Conservation (phyloP, 257 asterid species). For the Solanum etuberosum region DNA sequence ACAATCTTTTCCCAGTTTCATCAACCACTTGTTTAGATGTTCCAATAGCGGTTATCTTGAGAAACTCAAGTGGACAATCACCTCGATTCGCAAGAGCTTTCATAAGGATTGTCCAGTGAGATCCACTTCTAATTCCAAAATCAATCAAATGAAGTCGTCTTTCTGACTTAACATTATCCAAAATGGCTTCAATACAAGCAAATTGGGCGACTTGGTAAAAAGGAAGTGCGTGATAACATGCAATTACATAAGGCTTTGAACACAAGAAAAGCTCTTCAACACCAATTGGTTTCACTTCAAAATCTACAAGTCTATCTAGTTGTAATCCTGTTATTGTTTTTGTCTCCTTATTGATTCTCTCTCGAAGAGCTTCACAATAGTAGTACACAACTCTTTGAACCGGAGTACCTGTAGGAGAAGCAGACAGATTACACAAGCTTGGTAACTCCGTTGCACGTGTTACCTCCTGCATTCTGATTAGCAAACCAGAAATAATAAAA, state of each 20-base stretch:
- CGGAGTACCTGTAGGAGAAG: slow-evolving; percentile 14
- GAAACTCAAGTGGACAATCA: slow-evolving; percentile 9
- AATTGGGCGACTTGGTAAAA: slow-evolving; percentile 14
- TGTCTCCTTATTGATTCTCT: slow-evolving; percentile 12
- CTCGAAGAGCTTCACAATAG: slow-evolving; percentile 19
- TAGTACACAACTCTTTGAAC: slow-evolving; percentile 12
- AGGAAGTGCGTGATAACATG: slow-evolving; percentile 6
- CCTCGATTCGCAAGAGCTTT: slow-evolving; percentile 17
- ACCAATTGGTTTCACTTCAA: slow-evolving; percentile 1
- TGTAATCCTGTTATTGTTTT: neutral
- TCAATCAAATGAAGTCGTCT: slow-evolving; percentile 29
- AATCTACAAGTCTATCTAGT: neutral
- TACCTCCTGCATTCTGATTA: too few species aligned
- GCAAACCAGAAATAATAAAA: too few species aligned
- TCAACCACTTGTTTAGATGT: slow-evolving; percentile 10
- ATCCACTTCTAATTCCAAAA: slow-evolving; percentile 19
- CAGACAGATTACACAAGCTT: neutral
- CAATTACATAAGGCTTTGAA: neutral
- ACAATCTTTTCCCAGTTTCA: slow-evolving; percentile 17
- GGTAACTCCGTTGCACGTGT: slow-evolving; percentile 13
- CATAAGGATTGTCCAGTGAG: slow-evolving; percentile 30
- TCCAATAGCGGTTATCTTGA: slow-evolving; percentile 4
- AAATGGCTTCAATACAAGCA: slow-evolving; percentile 23
- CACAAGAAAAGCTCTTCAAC: neutral
- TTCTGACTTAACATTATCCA: slow-evolving; percentile 22